A percentile compares a stretch with the other conserved stretches of the same genome.
phyloP scores from a whole-genome alignment of 1,284 basidiomycete species.

The Ceratobasidium sp. region DNA sequence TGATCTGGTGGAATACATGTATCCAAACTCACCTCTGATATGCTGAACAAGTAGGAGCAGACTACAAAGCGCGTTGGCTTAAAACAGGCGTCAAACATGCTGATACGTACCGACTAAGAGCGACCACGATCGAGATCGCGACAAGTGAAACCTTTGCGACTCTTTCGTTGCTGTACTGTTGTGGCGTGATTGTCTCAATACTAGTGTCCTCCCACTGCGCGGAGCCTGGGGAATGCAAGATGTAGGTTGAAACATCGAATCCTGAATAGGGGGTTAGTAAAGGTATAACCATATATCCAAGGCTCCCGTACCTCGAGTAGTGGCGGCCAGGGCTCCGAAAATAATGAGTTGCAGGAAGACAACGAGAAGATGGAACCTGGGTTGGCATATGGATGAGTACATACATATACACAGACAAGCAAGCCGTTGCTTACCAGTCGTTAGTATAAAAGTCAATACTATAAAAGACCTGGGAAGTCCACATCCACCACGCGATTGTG shows the following conservation, averaged over 20 bases:
- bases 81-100: not conserved
- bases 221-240: conserved; percentile 20
- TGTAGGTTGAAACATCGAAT: conserved; percentile 32
- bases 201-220: conserved; percentile 1
- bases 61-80: not conserved
- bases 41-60: conserved; percentile 20
- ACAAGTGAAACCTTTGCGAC: conserved; percentile 29
- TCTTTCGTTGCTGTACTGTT: conserved; percentile 15
- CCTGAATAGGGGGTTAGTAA: not conserved
- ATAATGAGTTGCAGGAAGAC: conserved; percentile 26
- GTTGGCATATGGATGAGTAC: not conserved
- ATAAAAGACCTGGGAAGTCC: conserved; percentile 30
- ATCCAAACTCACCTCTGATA: not conserved
- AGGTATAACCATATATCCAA: no score
- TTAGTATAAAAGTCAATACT: conserved; percentile 36
- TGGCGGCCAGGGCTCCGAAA: conserved; percentile 31
- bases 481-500: conserved; percentile 30
- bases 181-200: conserved; percentile 2
- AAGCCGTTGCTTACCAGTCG: conserved; percentile 11
- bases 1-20: not conserved
- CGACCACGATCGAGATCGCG: conserved; percentile 22
- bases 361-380: conserved; percentile 26
- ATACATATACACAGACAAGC: not conserved
- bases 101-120: conserved; percentile 26
- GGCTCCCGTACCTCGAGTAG: conserved; percentile 20